Base-by-base conservation (phyloP, 2,329 filamentous ascomycete species). In the Diaporthe amygdali region DNA sequence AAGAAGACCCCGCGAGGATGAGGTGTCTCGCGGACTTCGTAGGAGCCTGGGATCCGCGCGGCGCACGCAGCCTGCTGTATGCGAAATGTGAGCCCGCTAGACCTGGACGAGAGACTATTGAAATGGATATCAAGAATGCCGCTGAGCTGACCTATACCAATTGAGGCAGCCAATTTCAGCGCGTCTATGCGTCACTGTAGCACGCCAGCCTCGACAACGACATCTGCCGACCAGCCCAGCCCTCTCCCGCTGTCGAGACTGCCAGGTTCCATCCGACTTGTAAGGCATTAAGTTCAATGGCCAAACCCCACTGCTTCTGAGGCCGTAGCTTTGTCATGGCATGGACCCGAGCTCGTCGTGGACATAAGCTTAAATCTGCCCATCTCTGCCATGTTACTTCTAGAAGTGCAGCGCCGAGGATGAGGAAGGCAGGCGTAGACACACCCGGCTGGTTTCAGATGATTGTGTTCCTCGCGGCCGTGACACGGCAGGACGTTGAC, bases 401-500 rank as follows among this genome's bases (percentile, higher is more conserved):
- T 68, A 25, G 39, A 49, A 39, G 30, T 51, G 72, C 68, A 72
- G 70, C 49, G 46, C 69, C 69, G 68, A 70, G 47, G 54, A 66
- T 47, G 44, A 68, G 34, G 59, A 49, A 71, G 56, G 32, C 51
- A 71, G 64, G 49, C 51, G 47, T 30, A 72, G 49, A 72, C 63
- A 68, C 69, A 73, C 69, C 71, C 69, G 71, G 39, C 66, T 41
- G 74, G 78, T 78, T 79, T 80, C 78, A 81, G 77, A 78, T 75
- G 76, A 74, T 74, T 75, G 78, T 77, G 76, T 75, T 73, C 72
- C 76, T 71, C 56, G 72, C 69, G 75, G 76, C 63, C 69, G 78
- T 81, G 71, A 74, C 74, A 82, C 79, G 72, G 74, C 76, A 78
- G 74, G 72, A 76, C 77, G 72, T 78, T 79, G 77, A 79, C 78